phyloP scores from a whole-genome alignment of 106 monocot species.

The Hemerocallis citrina region DNA sequence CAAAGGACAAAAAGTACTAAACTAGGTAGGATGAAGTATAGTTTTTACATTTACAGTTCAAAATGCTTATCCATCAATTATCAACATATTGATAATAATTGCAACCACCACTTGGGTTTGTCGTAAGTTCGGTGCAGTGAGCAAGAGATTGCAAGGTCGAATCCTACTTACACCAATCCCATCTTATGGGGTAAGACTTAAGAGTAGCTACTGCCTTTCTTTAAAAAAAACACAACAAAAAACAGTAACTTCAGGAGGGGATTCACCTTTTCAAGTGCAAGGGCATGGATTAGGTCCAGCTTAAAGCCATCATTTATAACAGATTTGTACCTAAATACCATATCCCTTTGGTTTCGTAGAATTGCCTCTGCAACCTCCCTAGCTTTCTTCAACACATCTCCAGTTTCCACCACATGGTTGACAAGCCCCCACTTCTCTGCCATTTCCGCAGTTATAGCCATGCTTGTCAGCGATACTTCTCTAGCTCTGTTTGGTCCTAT shows the following conservation, averaged over 20 bases:
- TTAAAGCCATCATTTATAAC: conserved; percentile 86
- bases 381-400: conserved; percentile 64
- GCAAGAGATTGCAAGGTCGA: too few species aligned
- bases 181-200: too few species aligned
- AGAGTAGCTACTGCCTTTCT: too few species aligned
- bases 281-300: conserved; percentile 52
- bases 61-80: too few species aligned
- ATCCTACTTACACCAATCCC: too few species aligned
- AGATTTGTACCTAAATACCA: conserved; percentile 77
- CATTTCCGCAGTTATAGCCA: conserved; percentile 72
- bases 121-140: too few species aligned
- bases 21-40: too few species aligned
- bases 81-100: too few species aligned
- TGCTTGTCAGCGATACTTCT: conserved; percentile 58
- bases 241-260: not conserved
- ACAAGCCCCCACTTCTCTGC: conserved; percentile 95
- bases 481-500: conserved; percentile 77
- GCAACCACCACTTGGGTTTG: too few species aligned
- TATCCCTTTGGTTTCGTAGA: conserved; percentile 57
- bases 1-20: too few species aligned
- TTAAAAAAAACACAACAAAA: too few species aligned
- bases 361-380: conserved; percentile 64
- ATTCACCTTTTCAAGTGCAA: conserved; percentile 78
- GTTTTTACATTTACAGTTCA: too few species aligned
- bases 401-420: conserved; percentile 57